Conservation (phyloP, 345 rosid genomes). For the Eucalyptus guilfoylei region DNA sequence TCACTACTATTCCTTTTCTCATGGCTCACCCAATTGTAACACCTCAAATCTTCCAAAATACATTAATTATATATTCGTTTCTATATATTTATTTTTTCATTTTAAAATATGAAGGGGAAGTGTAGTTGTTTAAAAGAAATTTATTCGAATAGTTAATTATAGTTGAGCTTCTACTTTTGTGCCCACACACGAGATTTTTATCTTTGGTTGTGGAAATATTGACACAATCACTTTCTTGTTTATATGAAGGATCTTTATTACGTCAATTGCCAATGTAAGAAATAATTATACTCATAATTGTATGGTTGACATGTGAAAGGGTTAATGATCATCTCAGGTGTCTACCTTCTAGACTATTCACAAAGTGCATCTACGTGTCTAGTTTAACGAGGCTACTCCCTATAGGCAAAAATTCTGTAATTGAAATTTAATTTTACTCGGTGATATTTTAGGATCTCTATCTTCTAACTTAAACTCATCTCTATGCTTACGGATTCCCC, state of each 20-base stretch:
- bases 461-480: background rate
- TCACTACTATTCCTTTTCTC: too few species aligned
- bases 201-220: background rate
- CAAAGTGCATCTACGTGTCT: background rate
- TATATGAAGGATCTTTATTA: background rate
- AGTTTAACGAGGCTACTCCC: background rate
- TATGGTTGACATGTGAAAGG: background rate
- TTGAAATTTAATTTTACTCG: background rate
- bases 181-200: fast-evolving
- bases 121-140: background rate
- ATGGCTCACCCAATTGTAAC: background rate
- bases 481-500: background rate
- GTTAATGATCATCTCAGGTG: background rate
- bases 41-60: background rate
- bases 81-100: too few species aligned
- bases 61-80: too few species aligned
- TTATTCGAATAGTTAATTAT: fast-evolving
- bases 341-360: background rate
- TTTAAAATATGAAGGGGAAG: too few species aligned
- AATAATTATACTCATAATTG: background rate
- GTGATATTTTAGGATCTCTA: background rate
- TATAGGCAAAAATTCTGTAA: background rate
- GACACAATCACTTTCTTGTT: background rate
- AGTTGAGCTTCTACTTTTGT: too few species aligned
- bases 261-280: background rate